Evolutionary conservation across 148 eudicot species (phyloP).

Genomic region (Pouteria glomerata): DNA sequence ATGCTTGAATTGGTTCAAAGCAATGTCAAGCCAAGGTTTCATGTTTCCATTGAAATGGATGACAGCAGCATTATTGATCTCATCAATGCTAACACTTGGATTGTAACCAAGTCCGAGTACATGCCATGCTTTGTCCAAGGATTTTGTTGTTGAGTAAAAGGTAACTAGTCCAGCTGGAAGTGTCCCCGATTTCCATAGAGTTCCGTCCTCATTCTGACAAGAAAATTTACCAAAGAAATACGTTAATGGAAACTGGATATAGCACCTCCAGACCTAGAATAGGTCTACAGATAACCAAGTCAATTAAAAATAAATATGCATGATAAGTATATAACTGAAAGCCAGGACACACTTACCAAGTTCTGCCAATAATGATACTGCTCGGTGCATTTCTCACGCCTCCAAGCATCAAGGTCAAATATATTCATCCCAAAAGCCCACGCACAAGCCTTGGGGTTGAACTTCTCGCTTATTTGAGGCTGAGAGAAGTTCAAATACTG

Average conservation of each 20-base stretch:
- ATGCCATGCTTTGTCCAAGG: constrained; percentile 77
- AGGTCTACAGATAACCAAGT: not conserved
- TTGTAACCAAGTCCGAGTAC: constrained; percentile 71
- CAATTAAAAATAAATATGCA: not conserved
- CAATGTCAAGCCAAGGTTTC: constrained; percentile 84
- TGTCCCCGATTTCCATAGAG: constrained; percentile 54
- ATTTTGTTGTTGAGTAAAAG: constrained; percentile 56
- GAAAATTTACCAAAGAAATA: no score
- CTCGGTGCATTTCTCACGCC: constrained; percentile 67
- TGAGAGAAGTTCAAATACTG: constrained; percentile 73
- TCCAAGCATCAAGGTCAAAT: constrained; percentile 79
- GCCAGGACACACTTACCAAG: constrained; percentile 33
- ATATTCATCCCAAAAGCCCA: constrained; percentile 86
- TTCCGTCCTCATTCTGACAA: constrained; percentile 56
- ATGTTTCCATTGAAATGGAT: no score
- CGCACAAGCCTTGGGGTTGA: constrained; percentile 64
- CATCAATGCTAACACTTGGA: constrained; percentile 77
- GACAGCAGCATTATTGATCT: no score
- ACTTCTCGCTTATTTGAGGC: constrained; percentile 65
- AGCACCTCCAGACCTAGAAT: not conserved
- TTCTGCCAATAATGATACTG: constrained; percentile 72
- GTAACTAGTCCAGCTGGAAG: constrained; percentile 66
- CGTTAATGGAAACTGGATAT: not conserved
- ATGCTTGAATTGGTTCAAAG: constrained; percentile 61
- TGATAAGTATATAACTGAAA: not conserved